Base-by-base conservation (phyloP, 768 basidiomycete genomes). In the Flagelloscypha sp. region DNA sequence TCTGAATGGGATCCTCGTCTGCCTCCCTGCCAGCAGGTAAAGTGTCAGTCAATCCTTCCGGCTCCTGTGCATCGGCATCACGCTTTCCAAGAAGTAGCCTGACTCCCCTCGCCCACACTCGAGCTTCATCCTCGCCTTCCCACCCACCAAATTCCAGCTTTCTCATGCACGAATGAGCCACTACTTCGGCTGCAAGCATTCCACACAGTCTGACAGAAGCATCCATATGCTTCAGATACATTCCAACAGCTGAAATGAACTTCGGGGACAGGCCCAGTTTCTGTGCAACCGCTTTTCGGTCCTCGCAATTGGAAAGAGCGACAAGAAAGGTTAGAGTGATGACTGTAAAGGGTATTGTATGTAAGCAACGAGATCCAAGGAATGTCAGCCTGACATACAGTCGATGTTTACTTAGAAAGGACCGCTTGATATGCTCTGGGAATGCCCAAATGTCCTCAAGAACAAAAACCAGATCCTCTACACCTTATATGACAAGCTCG, bases 111-210 rank as follows among this genome's bases (percentile, higher is more conserved):
- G 74, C 77, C 77, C 85, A 87, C 15, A 52, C 58, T 41, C 68
- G 76, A 6, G 74, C 80, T 18, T 72, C 64, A 4, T 74, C 79
- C 1, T 76, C 70, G 1, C 83, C 88, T 6, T 84, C 81, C 93
- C 93, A 95, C 25, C 71, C 76, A 0, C 73, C 79, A 45, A 99
- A 97, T 38, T 76, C 66, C 15, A 97, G 64, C 31, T 68, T 69
- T 52, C 83, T 84, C 5, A 76, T 71, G 10, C 66, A 65, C 18
- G 64, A 62, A 5, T 63, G 60, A 1, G 88, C 84, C 7, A 83
- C 69, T 12, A 82, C 63, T 57, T 99, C 94, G 1, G 86, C 94
- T 1, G 76, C 78, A 22, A 97, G 70, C 90, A 99, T 94, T 3
- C 95, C 95, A 46, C 89, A 84, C 17, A 80, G 71, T 3, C 94